phyloP scores from a whole-genome alignment of 2,329 filamentous ascomycete genomes.

The Stemphylium lycopersici region DNA sequence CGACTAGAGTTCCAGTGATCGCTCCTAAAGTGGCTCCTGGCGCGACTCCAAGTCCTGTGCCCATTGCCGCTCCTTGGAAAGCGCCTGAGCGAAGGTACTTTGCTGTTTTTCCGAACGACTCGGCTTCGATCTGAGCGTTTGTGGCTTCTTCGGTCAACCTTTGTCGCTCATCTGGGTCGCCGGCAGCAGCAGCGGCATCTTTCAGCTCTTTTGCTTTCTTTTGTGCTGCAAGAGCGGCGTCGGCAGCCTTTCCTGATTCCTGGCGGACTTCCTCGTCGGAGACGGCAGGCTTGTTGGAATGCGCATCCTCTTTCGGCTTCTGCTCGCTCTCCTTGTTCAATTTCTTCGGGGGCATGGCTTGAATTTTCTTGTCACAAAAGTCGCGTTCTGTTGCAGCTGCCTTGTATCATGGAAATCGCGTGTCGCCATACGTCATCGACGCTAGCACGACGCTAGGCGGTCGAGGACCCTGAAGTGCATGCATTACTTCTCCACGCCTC shows the following conservation, averaged over 20 bases:
- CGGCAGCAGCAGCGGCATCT: slow-evolving; percentile 24
- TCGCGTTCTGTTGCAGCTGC: background rate
- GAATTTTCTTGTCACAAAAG: background rate
- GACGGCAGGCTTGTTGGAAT: slow-evolving; percentile 15
- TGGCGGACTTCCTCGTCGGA: slow-evolving; percentile 26
- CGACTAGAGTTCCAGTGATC: slow-evolving; percentile 28
- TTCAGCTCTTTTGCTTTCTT: slow-evolving; percentile 27
- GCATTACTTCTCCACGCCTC: no score
- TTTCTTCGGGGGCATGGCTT: slow-evolving; percentile 10
- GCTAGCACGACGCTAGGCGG: slow-evolving; percentile 7
- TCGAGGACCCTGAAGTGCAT: slow-evolving; percentile 1
- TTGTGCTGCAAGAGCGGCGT: slow-evolving; percentile 24
- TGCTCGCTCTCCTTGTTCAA: slow-evolving; percentile 4
- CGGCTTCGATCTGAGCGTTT: slow-evolving; percentile 28
- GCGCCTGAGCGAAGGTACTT: slow-evolving; percentile 31
- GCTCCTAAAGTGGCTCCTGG: slow-evolving; percentile 28
- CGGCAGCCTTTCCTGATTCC: slow-evolving; percentile 28
- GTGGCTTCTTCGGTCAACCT: slow-evolving; percentile 30
- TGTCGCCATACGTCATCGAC: slow-evolving; percentile 12
- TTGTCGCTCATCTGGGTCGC: slow-evolving; percentile 26
- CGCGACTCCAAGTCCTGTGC: slow-evolving; percentile 28
- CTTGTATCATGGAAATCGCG: background rate
- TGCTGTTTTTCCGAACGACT: slow-evolving; percentile 34
- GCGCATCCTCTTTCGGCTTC: background rate
- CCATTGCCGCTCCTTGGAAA: slow-evolving; percentile 32